Evolutionary conservation across 225 moss, liverwort and hornwort species (phyloP), one percentile per base, ranked within the genome.

Genomic region (Ulota crispa): DNA sequence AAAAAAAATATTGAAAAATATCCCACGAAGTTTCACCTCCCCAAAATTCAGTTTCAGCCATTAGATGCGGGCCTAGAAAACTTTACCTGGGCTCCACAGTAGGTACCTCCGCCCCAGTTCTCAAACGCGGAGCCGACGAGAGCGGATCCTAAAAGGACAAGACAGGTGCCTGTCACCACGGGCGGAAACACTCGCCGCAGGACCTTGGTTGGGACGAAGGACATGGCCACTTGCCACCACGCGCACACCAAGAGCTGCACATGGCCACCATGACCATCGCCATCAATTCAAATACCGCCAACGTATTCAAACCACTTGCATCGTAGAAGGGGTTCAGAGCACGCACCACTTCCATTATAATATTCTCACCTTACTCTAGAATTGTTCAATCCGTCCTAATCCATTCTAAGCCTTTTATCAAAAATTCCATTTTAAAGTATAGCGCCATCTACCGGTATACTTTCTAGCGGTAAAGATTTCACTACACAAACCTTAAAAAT

Each of bases 161-260:
- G 88, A n/a, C 90, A 89, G 15, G 93, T 52, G 13, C 98, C 98
- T 23, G 98, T 99, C 73, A 99, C 98, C 7, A 99, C 91, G 2
- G 98, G 98, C 20, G 98, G 98, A 72, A 99, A 99, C 24, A 99
- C 70, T 52, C 92, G 93, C 36, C 89, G 85, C 75, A 95, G 56
- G 11, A 88, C 80, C 75, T 64, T 90, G 24, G 93, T 72, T 2
- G 98, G 94, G 60, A 91, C 92, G 70, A 99, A 91, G 28, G 98
- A 88, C 72, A 95, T 60, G 26, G 83, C 89, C 63, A 95, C 88
- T 76, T 94, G 94, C 42, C 89, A 89, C 92, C 93, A 94, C 45
- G 85, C 86, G 65, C 92, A 96, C 80, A 92, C 91, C 82, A 84
- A 0, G 23, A 90, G 41, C 91, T 90, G 76, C 76, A 82, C 23